phyloP scores from a whole-genome alignment of 2,329 filamentous ascomycete species.

The Ceratocystis albifundus region DNA sequence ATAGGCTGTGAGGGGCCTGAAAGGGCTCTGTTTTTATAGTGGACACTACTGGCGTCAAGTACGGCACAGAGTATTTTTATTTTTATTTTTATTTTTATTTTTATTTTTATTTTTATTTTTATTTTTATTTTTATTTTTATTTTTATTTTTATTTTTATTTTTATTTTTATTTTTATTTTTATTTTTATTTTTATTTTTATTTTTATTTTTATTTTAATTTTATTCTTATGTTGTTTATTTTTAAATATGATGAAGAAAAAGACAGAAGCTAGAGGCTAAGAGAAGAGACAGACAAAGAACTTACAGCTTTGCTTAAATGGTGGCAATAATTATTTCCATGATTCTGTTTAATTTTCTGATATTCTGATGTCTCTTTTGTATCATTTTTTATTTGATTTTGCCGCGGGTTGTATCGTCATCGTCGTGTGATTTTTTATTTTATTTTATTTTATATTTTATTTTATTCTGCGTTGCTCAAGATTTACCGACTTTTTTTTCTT shows the following conservation, averaged over 20 bases:
- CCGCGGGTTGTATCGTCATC: constrained; percentile 29
- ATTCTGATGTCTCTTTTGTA: too few relatives aligned
- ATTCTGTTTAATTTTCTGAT: too few relatives aligned
- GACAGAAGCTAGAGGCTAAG: too few relatives aligned
- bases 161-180: constrained; percentile 28
- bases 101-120: constrained; percentile 28
- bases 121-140: neutral
- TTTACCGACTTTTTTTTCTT: neutral
- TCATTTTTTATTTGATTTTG: too few relatives aligned
- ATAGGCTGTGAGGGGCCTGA: neutral
- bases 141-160: constrained; percentile 29
- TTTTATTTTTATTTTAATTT: constrained; percentile 29
- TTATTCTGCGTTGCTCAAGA: neutral
- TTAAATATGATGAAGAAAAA: too few relatives aligned
- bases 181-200: neutral
- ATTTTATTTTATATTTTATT: constrained; percentile 5
- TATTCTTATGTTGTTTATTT: too few relatives aligned
- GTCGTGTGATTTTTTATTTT: constrained; percentile 9
- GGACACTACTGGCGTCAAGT: neutral
- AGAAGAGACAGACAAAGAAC: too few relatives aligned
- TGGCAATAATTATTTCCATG: too few relatives aligned
- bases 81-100: constrained; percentile 28
- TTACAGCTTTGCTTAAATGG: too few relatives aligned
- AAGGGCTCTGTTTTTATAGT: neutral
- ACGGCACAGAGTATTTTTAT: neutral